phyloP scores from a whole-genome alignment of 2,329 filamentous ascomycete species.

The Ceratocystis harringtonii region DNA sequence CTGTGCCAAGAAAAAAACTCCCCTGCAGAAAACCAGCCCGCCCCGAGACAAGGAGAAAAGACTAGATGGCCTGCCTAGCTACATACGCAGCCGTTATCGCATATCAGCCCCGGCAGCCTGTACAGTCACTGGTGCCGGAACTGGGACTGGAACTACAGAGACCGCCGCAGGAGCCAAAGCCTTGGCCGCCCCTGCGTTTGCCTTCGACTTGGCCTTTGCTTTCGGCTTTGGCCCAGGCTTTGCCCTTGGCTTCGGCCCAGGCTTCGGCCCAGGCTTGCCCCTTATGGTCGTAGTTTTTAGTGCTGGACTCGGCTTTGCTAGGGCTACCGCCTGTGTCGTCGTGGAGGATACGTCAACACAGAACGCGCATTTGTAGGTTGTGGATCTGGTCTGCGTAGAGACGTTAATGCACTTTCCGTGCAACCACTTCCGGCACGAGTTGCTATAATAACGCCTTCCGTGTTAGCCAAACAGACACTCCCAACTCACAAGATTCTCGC shows the following conservation, averaged over 20 bases:
- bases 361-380: conserved; percentile 49
- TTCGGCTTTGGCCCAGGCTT: background rate
- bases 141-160: background rate
- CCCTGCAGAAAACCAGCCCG: conserved; percentile 4
- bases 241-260: background rate
- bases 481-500: too few species aligned
- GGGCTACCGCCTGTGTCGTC: conserved; percentile 35
- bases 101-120: conserved; percentile 14
- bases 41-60: background rate
- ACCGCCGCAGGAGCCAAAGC: too few species aligned
- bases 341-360: conserved; percentile 40
- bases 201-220: background rate
- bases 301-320: conserved; percentile 21
- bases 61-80: background rate
- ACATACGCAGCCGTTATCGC: conserved; percentile 17
- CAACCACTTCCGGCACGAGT: conserved; percentile 51
- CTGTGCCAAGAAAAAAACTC: too few species aligned
- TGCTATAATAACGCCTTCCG: conserved; percentile 27
- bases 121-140: background rate
- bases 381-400: conserved; percentile 39
- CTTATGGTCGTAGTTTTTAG: background rate
- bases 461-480: conserved; percentile 2
- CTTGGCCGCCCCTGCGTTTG: background rate
- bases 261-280: background rate
- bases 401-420: conserved; percentile 50